phyloP scores from a whole-genome alignment of 1,284 basidiomycete genomes.

The Mycosarcoma mackinlayi region DNA sequence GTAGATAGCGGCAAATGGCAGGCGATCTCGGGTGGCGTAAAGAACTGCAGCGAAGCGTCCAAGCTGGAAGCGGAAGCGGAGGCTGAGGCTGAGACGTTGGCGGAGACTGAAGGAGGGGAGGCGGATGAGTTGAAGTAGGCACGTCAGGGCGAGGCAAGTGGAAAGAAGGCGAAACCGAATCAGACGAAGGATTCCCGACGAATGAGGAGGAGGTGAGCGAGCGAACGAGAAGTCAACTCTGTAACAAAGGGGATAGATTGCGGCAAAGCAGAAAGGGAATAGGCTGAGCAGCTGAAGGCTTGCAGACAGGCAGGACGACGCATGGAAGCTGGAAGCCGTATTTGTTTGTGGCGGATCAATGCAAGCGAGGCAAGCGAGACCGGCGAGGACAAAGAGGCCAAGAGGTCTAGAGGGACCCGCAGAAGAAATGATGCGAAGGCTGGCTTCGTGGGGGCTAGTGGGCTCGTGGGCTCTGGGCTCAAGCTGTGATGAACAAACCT shows the following conservation, averaged over 20 bases:
- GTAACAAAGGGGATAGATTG: too few species aligned
- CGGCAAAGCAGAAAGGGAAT: not conserved
- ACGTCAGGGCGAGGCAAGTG: too few species aligned
- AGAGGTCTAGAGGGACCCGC: not conserved
- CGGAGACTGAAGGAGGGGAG: too few species aligned
- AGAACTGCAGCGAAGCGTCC: not conserved
- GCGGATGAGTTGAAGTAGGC: too few species aligned
- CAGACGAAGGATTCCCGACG: too few species aligned
- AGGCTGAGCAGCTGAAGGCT: slow-evolving; percentile 6
- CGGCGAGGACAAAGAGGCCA: slow-evolving; percentile 1
- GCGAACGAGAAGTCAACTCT: too few species aligned
- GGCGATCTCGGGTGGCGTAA: not conserved
- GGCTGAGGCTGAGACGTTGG: too few species aligned
- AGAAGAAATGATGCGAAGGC: not conserved
- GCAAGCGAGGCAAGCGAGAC: slow-evolving; percentile 16
- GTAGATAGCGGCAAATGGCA: not conserved
- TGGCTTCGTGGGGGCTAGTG: slow-evolving; percentile 1
- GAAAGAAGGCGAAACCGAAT: too few species aligned
- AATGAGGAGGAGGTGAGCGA: too few species aligned
- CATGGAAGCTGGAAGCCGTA: slow-evolving; percentile 37
- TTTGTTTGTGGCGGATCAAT: slow-evolving; percentile 31
- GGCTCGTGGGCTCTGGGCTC: too few species aligned
- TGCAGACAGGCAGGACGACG: slow-evolving; percentile 13
- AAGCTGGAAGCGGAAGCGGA: too few species aligned
- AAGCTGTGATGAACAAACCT: too few species aligned